phyloP scores from a whole-genome alignment of 345 rosid genomes.

The Acer campestre region DNA sequence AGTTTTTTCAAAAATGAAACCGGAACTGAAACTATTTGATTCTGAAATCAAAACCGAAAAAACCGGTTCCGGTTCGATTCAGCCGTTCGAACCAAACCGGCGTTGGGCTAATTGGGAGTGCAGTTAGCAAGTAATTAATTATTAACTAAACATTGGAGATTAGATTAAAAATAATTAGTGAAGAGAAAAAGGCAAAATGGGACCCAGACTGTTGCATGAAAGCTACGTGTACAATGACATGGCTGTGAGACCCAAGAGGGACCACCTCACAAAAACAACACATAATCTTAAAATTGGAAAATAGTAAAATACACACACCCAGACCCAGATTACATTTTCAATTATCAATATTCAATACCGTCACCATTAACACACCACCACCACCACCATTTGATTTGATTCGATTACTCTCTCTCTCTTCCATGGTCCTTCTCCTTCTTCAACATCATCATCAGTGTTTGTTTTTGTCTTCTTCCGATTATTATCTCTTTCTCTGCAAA shows the following conservation, averaged over 20 bases:
- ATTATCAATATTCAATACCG: no score
- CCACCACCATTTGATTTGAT: no score
- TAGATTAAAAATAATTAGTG: not conserved
- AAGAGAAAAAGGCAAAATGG: not conserved
- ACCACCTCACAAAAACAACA: slow-evolving; percentile 13
- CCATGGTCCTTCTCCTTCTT: not conserved
- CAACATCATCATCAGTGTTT: slow-evolving; percentile 1
- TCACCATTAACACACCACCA: not conserved
- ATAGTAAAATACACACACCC: no score
- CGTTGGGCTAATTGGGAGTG: not conserved
- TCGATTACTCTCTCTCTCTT: slow-evolving; percentile 5
- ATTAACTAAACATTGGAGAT: not conserved
- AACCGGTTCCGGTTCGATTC: no score
- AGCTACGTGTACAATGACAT: slow-evolving; percentile 30
- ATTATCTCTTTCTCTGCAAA: not conserved
- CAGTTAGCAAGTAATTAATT: not conserved
- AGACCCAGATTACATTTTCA: not conserved
- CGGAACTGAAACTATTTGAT: no score
- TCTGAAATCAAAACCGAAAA: no score
- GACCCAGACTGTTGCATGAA: slow-evolving; percentile 29
- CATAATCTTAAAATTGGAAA: slow-evolving; percentile 5
- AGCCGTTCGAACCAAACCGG: no score
- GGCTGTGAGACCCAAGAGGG: slow-evolving; percentile 1
- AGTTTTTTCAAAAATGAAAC: no score
- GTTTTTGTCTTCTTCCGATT: slow-evolving; percentile 16